phyloP scores from a whole-genome alignment of 306 rosid species.

The Trifolium fragiferum region DNA sequence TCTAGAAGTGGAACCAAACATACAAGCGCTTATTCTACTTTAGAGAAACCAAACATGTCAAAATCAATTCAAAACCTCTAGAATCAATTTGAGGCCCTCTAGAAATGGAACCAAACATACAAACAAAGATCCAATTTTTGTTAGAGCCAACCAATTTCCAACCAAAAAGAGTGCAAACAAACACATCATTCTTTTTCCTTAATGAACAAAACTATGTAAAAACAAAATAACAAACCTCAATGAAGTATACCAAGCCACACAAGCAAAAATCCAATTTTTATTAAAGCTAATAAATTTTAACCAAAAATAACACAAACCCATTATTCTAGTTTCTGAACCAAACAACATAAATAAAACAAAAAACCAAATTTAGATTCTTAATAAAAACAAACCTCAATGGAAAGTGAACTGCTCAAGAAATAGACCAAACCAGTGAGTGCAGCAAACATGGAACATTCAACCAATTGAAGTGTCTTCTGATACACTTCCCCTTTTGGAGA shows the following conservation, averaged over 20 bases:
- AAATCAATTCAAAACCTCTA: too few species aligned
- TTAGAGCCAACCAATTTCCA: too few species aligned
- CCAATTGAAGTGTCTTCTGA: conserved; percentile 82
- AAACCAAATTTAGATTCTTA: conserved; percentile 3
- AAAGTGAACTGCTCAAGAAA: conserved; percentile 90
- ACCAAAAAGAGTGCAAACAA: too few species aligned
- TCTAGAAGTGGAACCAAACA: too few species aligned
- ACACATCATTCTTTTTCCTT: too few species aligned
- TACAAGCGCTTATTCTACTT: too few species aligned
- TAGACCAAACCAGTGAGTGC: conserved; percentile 95
- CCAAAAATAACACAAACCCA: neutral
- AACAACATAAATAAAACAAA: neutral
- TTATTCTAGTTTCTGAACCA: neutral
- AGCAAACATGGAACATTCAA: conserved; percentile 98
- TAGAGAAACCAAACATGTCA: too few species aligned
- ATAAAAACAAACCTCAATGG: conserved; percentile 75
- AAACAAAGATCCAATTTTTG: conserved; percentile 10
- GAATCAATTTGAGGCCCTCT: too few species aligned
- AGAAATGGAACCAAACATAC: too few species aligned
- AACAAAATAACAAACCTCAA: neutral
- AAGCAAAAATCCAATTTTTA: conserved; percentile 11
- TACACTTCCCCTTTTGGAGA: conserved; percentile 72
- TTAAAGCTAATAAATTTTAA: neutral
- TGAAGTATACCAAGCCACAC: neutral
- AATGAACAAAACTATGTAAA: too few species aligned